Evolutionary conservation across 2,329 filamentous ascomycete genomes (phyloP), one percentile per base, ranked within the genome.

Genomic region (Colletotrichum sojae): DNA sequence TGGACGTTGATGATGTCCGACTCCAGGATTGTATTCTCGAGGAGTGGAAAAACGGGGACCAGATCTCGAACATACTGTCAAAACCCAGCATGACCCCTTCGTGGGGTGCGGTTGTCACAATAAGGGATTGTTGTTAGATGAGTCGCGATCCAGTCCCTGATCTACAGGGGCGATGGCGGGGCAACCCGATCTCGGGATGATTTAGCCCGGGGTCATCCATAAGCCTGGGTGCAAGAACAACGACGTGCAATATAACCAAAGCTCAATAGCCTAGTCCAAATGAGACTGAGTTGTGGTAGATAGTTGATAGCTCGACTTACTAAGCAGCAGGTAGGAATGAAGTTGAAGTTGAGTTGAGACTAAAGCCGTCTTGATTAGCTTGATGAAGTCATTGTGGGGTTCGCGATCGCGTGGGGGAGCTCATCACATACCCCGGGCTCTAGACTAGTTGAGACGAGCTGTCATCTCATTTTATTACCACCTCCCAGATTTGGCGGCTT

Each of bases 301-400:
- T 10, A 36, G n/a, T n/a, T n/a, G n/a, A 36, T 10, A 10, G 31
- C 31, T 36, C 31, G 9, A 36, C 8, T 36, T 36, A 36, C 31
- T 36, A 8, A 36, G 31, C 31, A 36, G 31, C 40, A 22, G 13
- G n/a, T 4, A 36, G 46, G n/a, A 39, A 20, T 54, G 52, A 45
- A 54, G 59, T 46, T 46, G 48, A 51, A 25, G 51, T 54, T 22
- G 59, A 45, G 36, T 43, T 61, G 36, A 9, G 3, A 15, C 25
- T 52, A 25, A 8, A 22, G 13, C 9, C 25, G 49, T 27, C 25
- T 8, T 43, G 36, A 62, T 40, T 36, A 36, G 31, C 15, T 8
- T 36, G 48, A 61, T 61, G 58, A 61, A 40, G 48, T 61, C 58
- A 61, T 61, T 25, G 59, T 62, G 59, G 59, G 49, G 59, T 13